Evolutionary conservation across 371 early-diverging fungal species (phyloP).

Genomic region (Saksenaea vasiformis): DNA sequence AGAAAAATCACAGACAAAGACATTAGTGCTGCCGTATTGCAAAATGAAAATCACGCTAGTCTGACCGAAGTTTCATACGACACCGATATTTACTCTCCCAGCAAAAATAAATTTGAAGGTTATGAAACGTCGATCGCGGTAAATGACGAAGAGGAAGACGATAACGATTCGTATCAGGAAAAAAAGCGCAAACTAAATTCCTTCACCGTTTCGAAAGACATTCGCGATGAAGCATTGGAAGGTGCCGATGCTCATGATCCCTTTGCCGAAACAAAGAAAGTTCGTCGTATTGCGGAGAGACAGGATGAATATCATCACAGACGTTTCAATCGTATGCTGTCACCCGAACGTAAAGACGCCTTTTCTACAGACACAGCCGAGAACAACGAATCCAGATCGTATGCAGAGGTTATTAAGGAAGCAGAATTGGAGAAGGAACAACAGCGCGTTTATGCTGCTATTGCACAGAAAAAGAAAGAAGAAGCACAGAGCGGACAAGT

Average conservation of each 20-base stretch:
- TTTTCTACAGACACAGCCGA: constrained; percentile 58
- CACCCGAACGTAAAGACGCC: constrained; percentile 87
- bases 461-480: constrained; percentile 76
- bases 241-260: constrained; percentile 72
- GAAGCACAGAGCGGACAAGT: constrained; percentile 43
- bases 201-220: constrained; percentile 84
- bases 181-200: constrained; percentile 59
- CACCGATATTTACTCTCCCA: constrained; percentile 75
- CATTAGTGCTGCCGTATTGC: constrained; percentile 40
- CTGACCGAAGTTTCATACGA: constrained; percentile 71
- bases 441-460: constrained; percentile 63
- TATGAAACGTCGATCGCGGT: constrained; percentile 71
- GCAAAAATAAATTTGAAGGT: constrained; percentile 62
- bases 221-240: constrained; percentile 61
- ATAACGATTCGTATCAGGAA: constrained; percentile 48
- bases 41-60: constrained; percentile 56
- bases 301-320: constrained; percentile 88
- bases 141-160: constrained; percentile 62
- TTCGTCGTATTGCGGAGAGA: constrained; percentile 76
- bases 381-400: constrained; percentile 60
- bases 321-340: constrained; percentile 77
- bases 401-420: constrained; percentile 86
- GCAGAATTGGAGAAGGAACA: constrained; percentile 86
- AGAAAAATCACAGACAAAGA: constrained; percentile 40
- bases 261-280: constrained; percentile 56